phyloP scores from a whole-genome alignment of 2,329 filamentous ascomycete species.

The Mycosphaerella sp. region DNA sequence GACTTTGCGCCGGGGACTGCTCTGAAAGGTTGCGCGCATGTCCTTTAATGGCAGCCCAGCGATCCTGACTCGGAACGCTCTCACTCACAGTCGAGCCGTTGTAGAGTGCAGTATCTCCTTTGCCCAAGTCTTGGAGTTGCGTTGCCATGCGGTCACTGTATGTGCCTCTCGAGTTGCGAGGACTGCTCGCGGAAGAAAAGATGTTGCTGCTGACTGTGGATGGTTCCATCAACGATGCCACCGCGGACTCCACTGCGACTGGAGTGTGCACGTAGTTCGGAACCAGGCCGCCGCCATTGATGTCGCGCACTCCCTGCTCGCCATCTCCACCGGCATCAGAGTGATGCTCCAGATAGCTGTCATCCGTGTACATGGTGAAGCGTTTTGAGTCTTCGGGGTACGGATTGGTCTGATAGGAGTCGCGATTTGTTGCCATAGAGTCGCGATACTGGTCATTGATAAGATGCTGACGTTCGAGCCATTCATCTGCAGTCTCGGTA shows the following conservation, averaged over 20 bases:
- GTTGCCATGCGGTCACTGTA: conserved; percentile 29
- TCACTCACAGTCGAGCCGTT: conserved; percentile 31
- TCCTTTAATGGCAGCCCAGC: conserved; percentile 37
- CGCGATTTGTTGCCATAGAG: conserved; percentile 35
- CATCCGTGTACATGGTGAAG: conserved; percentile 48
- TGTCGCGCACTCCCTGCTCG: conserved; percentile 59
- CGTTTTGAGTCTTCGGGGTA: conserved; percentile 50
- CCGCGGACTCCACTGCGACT: conserved; percentile 74
- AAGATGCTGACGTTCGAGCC: conserved; percentile 50
- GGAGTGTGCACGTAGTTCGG: conserved; percentile 69
- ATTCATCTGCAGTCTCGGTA: conserved; percentile 42
- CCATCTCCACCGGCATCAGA: conserved; percentile 44
- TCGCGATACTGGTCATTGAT: conserved; percentile 54
- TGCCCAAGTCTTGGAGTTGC: conserved; percentile 23
- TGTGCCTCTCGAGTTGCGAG: conserved; percentile 22
- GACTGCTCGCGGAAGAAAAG: conserved; percentile 24
- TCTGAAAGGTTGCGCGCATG: conserved; percentile 37
- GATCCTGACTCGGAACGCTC: conserved; percentile 29
- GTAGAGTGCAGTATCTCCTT: conserved; percentile 25
- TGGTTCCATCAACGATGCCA: conserved; percentile 83
- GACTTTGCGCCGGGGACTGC: conserved; percentile 49
- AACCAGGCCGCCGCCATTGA: conserved; percentile 57
- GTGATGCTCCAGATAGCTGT: conserved; percentile 44
- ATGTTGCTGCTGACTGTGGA: conserved; percentile 57
- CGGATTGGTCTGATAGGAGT: conserved; percentile 43